Evolutionary conservation across 164 flowering plant genomes (phyloP).

Genomic region (Vitis rupestris): DNA sequence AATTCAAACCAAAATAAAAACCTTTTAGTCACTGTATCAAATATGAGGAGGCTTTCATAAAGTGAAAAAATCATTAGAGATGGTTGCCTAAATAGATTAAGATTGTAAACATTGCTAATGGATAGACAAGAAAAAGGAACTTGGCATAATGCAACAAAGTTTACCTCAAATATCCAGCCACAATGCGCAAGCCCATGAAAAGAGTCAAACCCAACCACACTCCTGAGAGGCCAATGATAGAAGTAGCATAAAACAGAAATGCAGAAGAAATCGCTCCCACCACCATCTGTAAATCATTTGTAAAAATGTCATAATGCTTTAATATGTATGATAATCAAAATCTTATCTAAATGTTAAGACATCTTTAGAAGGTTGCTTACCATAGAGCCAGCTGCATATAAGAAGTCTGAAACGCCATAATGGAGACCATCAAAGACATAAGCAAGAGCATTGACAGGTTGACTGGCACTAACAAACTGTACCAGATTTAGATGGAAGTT

Average conservation of each 20-base stretch:
- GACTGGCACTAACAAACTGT: slow-evolving; percentile 92
- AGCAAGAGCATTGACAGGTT: slow-evolving; percentile 86
- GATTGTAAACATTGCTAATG: no score
- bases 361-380: slow-evolving; percentile 27
- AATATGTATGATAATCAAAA: no score
- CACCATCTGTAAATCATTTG: slow-evolving; percentile 39
- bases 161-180: no score
- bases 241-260: slow-evolving; percentile 56
- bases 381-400: slow-evolving; percentile 82
- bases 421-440: slow-evolving; percentile 91
- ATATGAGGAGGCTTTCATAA: no score
- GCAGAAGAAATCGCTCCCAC: slow-evolving; percentile 62
- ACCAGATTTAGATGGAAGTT: slow-evolving; percentile 6
- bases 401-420: slow-evolving; percentile 89
- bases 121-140: no score
- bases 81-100: no score
- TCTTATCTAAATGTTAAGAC: no score
- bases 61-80: no score
- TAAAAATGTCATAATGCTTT: no score
- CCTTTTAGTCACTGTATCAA: no score
- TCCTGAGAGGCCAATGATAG: slow-evolving; percentile 56
- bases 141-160: no score
- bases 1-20: no score
- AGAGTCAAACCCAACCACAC: slow-evolving; percentile 73
- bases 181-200: slow-evolving; percentile 48